phyloP scores from a whole-genome alignment of 2,329 filamentous ascomycete species.

The Emergomyces africanus region DNA sequence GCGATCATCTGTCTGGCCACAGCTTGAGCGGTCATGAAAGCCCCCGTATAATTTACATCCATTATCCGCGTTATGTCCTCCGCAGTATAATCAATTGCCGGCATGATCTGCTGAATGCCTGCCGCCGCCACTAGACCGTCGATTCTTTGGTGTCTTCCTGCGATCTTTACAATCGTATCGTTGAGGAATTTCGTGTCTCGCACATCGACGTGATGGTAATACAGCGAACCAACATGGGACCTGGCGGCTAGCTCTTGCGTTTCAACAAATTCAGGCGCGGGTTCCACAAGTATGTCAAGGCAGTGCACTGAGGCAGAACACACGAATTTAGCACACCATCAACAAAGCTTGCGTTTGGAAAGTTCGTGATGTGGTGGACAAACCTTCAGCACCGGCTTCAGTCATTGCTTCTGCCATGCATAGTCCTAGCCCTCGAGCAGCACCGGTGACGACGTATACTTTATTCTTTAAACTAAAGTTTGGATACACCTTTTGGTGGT shows the following conservation, averaged over 20 bases:
- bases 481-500: slow-evolving; percentile 26
- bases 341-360: background rate
- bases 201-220: slow-evolving; percentile 38
- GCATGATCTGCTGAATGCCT: slow-evolving; percentile 30
- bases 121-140: slow-evolving; percentile 33
- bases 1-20: slow-evolving; percentile 24
- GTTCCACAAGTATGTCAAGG: slow-evolving; percentile 34
- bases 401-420: slow-evolving; percentile 35
- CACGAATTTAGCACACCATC: background rate
- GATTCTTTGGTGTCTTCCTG: slow-evolving; percentile 15
- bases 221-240: slow-evolving; percentile 25
- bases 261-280: slow-evolving; percentile 30
- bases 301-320: slow-evolving; percentile 29
- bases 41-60: slow-evolving; percentile 38
- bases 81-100: slow-evolving; percentile 29
- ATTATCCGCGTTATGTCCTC: slow-evolving; percentile 32
- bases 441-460: slow-evolving; percentile 32
- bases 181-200: slow-evolving; percentile 27
- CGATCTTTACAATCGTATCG: slow-evolving; percentile 7
- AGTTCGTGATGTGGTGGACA: background rate
- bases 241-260: slow-evolving; percentile 22
- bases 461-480: slow-evolving; percentile 32
- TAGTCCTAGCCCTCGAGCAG: slow-evolving; percentile 32
- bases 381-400: slow-evolving; percentile 37
- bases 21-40: slow-evolving; percentile 36